phyloP scores from a whole-genome alignment of 2,329 filamentous ascomycete species.

The Didymosphaeria variabile region DNA sequence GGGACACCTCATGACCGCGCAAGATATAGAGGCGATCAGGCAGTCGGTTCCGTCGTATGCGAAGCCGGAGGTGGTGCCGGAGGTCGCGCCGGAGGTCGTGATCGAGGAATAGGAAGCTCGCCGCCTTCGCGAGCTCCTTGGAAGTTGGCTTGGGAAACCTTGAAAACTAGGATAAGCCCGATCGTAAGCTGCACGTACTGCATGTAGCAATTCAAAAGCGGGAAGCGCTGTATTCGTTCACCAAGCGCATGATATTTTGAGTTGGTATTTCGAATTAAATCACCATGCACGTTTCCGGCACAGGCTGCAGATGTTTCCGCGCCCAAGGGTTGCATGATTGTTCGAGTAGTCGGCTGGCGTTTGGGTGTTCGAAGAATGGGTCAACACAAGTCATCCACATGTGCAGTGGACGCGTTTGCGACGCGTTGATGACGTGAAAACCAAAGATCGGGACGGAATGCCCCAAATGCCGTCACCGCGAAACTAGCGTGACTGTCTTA shows the following conservation, averaged over 20 bases:
- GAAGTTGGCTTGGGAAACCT: background rate
- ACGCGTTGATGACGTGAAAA: background rate
- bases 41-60: background rate
- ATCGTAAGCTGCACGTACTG: background rate
- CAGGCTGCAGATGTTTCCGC: too few relatives aligned
- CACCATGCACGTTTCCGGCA: too few relatives aligned
- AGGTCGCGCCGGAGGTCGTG: background rate
- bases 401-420: background rate
- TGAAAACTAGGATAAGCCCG: background rate
- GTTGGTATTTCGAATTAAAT: too few relatives aligned
- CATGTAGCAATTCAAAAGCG: too few relatives aligned
- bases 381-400: too few relatives aligned
- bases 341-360: too few relatives aligned
- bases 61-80: background rate
- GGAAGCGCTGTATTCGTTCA: too few relatives aligned
- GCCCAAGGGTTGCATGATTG: background rate
- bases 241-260: too few relatives aligned
- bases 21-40: constrained; percentile 2
- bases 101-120: constrained; percentile 1
- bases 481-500: too few relatives aligned
- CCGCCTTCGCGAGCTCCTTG: background rate
- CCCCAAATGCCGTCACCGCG: background rate
- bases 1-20: background rate
- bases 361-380: too few relatives aligned
- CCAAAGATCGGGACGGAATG: background rate